Evolutionary conservation across 495 filamentous ascomycete genomes (phyloP).

Genomic region (Cryomyces minteri): DNA sequence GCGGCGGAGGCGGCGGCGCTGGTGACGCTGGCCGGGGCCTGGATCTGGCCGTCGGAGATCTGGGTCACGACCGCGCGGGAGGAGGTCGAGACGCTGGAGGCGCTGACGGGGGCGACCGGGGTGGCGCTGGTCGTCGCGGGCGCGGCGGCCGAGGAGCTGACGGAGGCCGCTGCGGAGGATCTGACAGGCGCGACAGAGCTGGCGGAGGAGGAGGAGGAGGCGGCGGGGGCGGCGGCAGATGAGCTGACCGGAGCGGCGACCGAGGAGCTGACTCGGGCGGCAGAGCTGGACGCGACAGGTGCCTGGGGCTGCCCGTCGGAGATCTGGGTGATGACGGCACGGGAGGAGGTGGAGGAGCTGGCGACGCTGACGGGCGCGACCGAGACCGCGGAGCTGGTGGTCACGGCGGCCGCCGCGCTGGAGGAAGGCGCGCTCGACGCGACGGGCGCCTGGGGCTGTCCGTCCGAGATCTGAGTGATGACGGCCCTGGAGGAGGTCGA

Average conservation of each 20-base stretch:
- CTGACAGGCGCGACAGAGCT: neutral
- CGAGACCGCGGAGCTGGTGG: neutral
- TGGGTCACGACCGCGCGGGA: neutral
- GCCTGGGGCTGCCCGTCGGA: too few species aligned
- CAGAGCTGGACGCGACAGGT: too few species aligned
- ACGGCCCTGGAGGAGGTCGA: too few species aligned
- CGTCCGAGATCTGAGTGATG: too few species aligned
- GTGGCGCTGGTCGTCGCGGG: neutral
- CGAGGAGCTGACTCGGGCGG: too few species aligned
- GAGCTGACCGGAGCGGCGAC: neutral
- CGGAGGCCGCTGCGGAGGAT: neutral
- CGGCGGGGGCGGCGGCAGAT: neutral
- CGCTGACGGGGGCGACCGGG: neutral
- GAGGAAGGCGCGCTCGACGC: too few species aligned
- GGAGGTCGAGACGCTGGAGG: neutral
- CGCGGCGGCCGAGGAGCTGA: neutral
- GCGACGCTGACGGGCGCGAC: neutral
- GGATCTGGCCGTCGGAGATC: neutral
- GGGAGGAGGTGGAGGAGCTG: neutral
- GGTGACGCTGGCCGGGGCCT: neutral
- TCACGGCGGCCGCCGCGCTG: too few species aligned
- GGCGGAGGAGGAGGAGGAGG: neutral
- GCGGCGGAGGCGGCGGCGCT: neutral
- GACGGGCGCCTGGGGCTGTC: too few species aligned
- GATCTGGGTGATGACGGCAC: too few species aligned